Evolutionary conservation across 2,329 filamentous ascomycete genomes (phyloP).

Genomic region (Grosmannia serpens): DNA sequence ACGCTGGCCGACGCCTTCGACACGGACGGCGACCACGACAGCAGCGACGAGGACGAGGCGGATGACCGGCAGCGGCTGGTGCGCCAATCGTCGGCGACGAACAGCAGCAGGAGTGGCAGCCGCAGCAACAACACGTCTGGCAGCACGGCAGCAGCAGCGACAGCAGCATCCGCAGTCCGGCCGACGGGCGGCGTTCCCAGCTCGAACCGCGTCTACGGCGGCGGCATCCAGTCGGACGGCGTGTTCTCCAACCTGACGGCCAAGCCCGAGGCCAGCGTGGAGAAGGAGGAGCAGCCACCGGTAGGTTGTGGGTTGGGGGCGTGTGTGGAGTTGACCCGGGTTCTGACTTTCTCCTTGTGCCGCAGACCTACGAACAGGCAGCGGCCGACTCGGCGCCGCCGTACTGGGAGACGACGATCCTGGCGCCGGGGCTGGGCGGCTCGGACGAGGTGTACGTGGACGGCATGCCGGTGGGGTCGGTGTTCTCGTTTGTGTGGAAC

Average conservation of each 20-base stretch:
- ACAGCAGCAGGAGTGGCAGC: neutral
- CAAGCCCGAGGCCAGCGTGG: constrained; percentile 70
- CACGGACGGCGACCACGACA: constrained; percentile 70
- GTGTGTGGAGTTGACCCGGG: too few species aligned
- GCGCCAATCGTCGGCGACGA: constrained; percentile 25
- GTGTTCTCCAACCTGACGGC: constrained; percentile 94
- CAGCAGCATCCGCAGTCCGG: constrained; percentile 20
- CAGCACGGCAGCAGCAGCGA: neutral
- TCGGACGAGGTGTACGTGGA: constrained; percentile 95
- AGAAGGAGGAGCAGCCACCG: constrained; percentile 81
- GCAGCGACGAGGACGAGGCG: constrained; percentile 71
- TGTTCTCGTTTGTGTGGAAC: constrained; percentile 86
- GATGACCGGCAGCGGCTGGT: constrained; percentile 84
- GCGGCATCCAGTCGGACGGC: constrained; percentile 74
- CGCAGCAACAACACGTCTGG: neutral
- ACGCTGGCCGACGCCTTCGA: constrained; percentile 92
- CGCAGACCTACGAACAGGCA: constrained; percentile 91
- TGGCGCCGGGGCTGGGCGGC: constrained; percentile 82
- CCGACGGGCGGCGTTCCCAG: constrained; percentile 8
- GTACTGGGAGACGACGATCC: constrained; percentile 98
- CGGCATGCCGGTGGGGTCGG: constrained; percentile 79
- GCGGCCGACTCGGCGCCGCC: constrained; percentile 91
- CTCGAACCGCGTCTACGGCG: constrained; percentile 49
- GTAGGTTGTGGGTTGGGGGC: too few species aligned
- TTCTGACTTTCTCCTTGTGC: neutral